Percentiles rank a stretch among this genome's conserved stretches.
Evolutionary conservation across 306 rosid species (phyloP).

Genomic region (Abrus pulchellus): DNA sequence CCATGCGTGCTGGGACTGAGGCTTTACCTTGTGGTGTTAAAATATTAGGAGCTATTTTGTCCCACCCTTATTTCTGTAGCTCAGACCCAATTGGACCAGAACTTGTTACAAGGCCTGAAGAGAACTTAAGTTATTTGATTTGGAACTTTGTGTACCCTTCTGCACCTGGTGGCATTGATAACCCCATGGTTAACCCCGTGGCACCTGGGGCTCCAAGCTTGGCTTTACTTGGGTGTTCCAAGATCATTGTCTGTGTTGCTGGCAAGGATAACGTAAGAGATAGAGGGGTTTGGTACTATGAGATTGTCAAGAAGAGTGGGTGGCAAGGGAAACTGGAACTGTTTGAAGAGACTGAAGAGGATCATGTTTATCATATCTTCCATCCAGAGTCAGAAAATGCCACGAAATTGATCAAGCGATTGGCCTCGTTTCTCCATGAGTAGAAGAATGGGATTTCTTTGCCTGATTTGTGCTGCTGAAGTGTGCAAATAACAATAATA

Average conservation of each 20-base stretch:
- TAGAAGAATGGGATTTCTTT: not conserved
- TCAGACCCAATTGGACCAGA: conserved; percentile 51
- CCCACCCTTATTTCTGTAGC: conserved; percentile 60
- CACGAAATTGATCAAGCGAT: conserved; percentile 1
- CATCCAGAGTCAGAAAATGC: conserved; percentile 41
- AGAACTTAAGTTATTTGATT: not conserved
- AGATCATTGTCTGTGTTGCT: conserved; percentile 53
- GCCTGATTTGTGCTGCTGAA: not conserved
- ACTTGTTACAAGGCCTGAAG: not conserved
- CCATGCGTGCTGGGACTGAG: conserved; percentile 57
- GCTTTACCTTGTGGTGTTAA: conserved; percentile 48
- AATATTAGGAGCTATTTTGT: conserved; percentile 47
- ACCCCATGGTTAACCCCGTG: conserved; percentile 51
- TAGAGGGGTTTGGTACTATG: conserved; percentile 53
- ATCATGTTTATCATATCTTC: conserved; percentile 49
- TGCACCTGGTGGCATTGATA: conserved; percentile 54
- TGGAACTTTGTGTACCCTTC: conserved; percentile 58
- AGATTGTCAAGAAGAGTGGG: conserved; percentile 49
- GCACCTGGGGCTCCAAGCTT: conserved; percentile 55
- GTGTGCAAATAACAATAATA: not conserved
- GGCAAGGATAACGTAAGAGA: conserved; percentile 50
- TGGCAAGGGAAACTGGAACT: conserved; percentile 60
- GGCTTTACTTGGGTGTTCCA: conserved; percentile 53
- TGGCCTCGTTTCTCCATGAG: conserved; percentile 32
- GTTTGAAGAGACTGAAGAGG: conserved; percentile 48